Evolutionary conservation across 2,329 filamentous ascomycete genomes (phyloP), one percentile per base, ranked within the genome.

Genomic region (Allantophomopsis lycopodina): DNA sequence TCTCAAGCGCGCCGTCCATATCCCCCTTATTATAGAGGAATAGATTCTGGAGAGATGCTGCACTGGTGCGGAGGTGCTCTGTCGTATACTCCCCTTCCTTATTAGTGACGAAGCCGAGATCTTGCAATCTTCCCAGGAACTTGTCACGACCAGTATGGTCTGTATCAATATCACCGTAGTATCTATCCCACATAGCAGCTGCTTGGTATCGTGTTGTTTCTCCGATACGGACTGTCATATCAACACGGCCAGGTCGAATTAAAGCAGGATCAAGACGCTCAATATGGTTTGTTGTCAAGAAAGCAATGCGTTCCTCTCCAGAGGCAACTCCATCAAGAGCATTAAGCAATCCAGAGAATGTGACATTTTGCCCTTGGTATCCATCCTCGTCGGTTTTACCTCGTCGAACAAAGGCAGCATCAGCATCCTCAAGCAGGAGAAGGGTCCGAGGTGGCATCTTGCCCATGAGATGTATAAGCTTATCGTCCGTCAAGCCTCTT

Each of bases 21-120:
- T 94, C 73, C 46, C 80, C 83, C 63, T 98, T 98, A 62, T 96
- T 93, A 58, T 93, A 94, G 57, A 96, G 60, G 59, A 98, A 98
- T 35, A 98, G 61, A 0, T 91, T 91, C 60, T 98, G 91, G 21
- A 98, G 76, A 16, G 87, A 86, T 20, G 91, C 91, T 4, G 89
- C 88, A 56, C 88, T 96, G 13, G 86, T 83, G n/a, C 49, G 42
- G 5, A 54, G 35, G 38, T 46, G 49, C 8, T 41, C 35, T 31
- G 36, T 41, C 16, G 44, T 47, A 13, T 21, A 34, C 35, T 42
- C 18, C 1, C 48, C 48, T 16, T 40, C 35, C 11, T 36, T 66
- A 38, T 72, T 66, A 14, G 76, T 71, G 39, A 93, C 74, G 18
- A 95, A 60, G 1, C 81, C 80, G 13, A 91, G 64, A 37, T 78